Evolutionary conservation across 371 early-diverging fungal species (phyloP).

Genomic region (Rhizopus microsporus): DNA sequence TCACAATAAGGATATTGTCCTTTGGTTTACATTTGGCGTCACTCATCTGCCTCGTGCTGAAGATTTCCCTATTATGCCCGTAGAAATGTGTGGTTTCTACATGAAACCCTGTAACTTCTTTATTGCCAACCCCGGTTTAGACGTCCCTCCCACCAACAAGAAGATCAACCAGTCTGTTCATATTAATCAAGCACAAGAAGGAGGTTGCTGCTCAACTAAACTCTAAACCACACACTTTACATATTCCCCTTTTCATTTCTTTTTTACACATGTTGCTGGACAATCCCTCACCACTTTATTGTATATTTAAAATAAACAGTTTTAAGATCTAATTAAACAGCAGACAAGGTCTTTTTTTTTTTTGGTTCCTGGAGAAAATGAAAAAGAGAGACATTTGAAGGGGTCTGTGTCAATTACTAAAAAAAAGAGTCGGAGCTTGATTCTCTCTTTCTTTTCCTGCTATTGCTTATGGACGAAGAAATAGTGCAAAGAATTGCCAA

Average conservation of each 20-base stretch:
- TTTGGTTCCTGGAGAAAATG: not conserved
- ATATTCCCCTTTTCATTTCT: conserved; percentile 7
- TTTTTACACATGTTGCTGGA: not conserved
- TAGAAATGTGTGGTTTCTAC: conserved; percentile 49
- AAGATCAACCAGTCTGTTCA: conserved; percentile 42
- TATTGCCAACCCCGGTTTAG: conserved; percentile 48
- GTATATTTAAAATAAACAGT: too few species aligned
- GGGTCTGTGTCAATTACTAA: not conserved
- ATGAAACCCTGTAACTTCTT: conserved; percentile 58
- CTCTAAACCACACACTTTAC: conserved; percentile 22
- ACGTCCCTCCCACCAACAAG: conserved; percentile 51
- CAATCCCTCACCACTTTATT: too few species aligned
- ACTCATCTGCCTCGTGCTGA: conserved; percentile 56
- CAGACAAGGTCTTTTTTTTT: not conserved
- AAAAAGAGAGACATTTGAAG: too few species aligned
- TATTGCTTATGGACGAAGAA: conserved; percentile 33
- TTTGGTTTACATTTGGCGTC: conserved; percentile 59
- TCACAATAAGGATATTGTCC: conserved; percentile 45
- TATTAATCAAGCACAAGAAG: conserved; percentile 16
- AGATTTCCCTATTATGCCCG: conserved; percentile 60
- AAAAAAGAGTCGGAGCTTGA: not conserved
- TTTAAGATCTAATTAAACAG: not conserved
- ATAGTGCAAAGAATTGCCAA: conserved; percentile 33
- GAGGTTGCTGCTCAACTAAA: conserved; percentile 35
- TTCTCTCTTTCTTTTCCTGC: conserved; percentile 11